Evolutionary conservation across 306 rosid species (phyloP).

Genomic region (Parietaria judaica): DNA sequence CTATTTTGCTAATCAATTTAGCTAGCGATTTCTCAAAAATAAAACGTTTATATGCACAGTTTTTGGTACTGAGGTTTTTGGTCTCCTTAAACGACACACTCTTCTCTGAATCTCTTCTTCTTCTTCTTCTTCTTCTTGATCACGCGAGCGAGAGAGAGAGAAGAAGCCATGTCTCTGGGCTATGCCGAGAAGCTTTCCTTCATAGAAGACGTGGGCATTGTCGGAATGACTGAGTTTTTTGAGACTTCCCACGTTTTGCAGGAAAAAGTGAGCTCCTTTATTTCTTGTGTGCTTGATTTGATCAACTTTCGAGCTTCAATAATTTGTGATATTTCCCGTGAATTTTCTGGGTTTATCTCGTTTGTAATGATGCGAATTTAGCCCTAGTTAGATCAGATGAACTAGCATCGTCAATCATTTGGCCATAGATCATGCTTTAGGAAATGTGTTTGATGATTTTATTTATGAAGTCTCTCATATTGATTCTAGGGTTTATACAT

Average conservation of each 20-base stretch:
- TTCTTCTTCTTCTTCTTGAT: slow-evolving; percentile 18
- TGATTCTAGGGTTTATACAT: neutral
- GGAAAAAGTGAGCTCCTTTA: slow-evolving; percentile 46
- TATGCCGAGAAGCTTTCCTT: slow-evolving; percentile 94
- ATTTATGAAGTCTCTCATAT: neutral
- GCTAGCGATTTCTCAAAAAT: no score
- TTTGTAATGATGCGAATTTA: slow-evolving; percentile 7
- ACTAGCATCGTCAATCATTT: slow-evolving; percentile 20
- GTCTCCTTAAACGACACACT: slow-evolving; percentile 18
- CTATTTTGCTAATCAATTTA: no score
- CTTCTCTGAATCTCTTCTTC: slow-evolving; percentile 5
- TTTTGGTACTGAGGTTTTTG: neutral
- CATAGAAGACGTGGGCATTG: slow-evolving; percentile 93
- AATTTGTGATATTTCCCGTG: slow-evolving; percentile 9
- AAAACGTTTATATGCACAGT: no score
- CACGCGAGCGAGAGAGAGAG: slow-evolving; percentile 7
- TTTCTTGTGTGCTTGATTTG: slow-evolving; percentile 1
- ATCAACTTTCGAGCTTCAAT: neutral
- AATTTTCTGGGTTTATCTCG: slow-evolving; percentile 5
- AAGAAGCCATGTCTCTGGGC: slow-evolving; percentile 75
- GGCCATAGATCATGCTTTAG: neutral
- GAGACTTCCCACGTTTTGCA: slow-evolving; percentile 65
- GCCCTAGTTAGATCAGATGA: slow-evolving; percentile 18
- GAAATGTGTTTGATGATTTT: slow-evolving; percentile 11
- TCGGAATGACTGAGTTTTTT: slow-evolving; percentile 85